These are phyloP conservation scores for Truncatella angustata DNA, from an alignment of 2,329 filamentous ascomycete genomes.

Conservation along the genomic window DNA sequence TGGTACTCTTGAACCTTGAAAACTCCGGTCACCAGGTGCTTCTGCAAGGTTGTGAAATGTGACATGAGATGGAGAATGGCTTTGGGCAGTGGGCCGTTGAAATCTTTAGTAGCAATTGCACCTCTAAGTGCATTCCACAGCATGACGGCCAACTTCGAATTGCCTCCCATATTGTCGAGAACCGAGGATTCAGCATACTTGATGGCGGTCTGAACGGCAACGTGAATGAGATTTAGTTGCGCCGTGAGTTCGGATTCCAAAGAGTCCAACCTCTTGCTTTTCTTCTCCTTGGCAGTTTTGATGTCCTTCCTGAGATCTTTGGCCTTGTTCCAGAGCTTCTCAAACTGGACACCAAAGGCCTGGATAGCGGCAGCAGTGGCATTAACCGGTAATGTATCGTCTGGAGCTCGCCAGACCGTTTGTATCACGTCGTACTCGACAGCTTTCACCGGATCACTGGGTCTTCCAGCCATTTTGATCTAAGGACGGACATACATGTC, in stretches of 20 bases:
- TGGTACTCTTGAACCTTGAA: constrained; percentile 66
- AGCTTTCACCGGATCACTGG: constrained; percentile 20
- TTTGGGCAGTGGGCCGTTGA: constrained; percentile 52
- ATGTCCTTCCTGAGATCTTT: constrained; percentile 43
- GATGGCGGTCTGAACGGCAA: constrained; percentile 52
- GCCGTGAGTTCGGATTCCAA: constrained; percentile 28
- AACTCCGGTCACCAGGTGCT: constrained; percentile 56
- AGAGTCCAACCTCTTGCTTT: constrained; percentile 31
- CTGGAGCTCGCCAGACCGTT: constrained; percentile 24
- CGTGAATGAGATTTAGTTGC: constrained; percentile 48
- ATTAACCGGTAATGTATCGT: constrained; percentile 28
- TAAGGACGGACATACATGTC: background rate
- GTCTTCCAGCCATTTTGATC: constrained; percentile 14
- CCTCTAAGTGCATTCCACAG: constrained; percentile 54
- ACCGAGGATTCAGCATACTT: constrained; percentile 54
- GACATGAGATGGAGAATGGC: constrained; percentile 60
- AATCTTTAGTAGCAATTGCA: constrained; percentile 52
- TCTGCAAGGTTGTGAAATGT: constrained; percentile 59
- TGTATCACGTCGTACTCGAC: constrained; percentile 25
- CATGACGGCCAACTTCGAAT: constrained; percentile 55
- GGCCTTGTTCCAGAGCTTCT: constrained; percentile 45
- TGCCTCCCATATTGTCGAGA: constrained; percentile 56
- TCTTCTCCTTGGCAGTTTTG: constrained; percentile 37
- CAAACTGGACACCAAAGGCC: constrained; percentile 49
- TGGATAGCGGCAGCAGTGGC: constrained; percentile 47